A percentile compares a stretch with the other conserved stretches of the same genome.
phyloP scores from a whole-genome alignment of 2,329 filamentous ascomycete genomes.

The Camillea tinctor region DNA sequence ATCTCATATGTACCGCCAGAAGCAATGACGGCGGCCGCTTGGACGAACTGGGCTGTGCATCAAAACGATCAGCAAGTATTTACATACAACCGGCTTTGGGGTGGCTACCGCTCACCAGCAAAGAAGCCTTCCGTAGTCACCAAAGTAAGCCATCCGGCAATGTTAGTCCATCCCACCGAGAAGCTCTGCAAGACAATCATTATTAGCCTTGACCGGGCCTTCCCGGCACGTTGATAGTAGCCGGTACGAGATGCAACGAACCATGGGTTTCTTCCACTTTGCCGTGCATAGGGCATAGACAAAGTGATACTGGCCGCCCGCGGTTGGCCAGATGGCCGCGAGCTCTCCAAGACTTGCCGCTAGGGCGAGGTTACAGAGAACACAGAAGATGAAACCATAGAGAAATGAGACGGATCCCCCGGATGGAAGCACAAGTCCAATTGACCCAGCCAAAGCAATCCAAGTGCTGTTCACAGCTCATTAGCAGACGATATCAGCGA shows the following conservation, averaged over 20 bases:
- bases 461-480: conserved; percentile 29
- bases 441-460: conserved; percentile 41
- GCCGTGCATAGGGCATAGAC: conserved; percentile 40
- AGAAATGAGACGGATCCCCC: conserved; percentile 42
- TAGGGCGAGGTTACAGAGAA: conserved; percentile 43
- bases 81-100: not conserved
- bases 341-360: conserved; percentile 43
- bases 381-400: conserved; percentile 47
- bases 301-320: conserved; percentile 47
- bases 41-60: conserved; percentile 41
- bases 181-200: conserved; percentile 35
- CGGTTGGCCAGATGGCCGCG: conserved; percentile 45
- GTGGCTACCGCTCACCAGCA: conserved; percentile 30
- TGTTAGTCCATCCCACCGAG: conserved; percentile 44
- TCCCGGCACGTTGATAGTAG: not conserved
- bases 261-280: conserved; percentile 38
- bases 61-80: not conserved
- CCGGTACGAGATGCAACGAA: conserved; percentile 11
- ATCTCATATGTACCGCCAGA: conserved; percentile 38
- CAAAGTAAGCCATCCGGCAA: conserved; percentile 45
- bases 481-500: not conserved
- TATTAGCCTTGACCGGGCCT: not conserved
- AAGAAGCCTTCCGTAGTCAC: conserved; percentile 45
- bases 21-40: conserved; percentile 40
- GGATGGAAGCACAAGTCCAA: conserved; percentile 41